A percentile compares a stretch with the other conserved stretches of the same genome.
Evolutionary conservation across 2,329 filamentous ascomycete genomes (phyloP).

Genomic region (Cladosporium sp.): DNA sequence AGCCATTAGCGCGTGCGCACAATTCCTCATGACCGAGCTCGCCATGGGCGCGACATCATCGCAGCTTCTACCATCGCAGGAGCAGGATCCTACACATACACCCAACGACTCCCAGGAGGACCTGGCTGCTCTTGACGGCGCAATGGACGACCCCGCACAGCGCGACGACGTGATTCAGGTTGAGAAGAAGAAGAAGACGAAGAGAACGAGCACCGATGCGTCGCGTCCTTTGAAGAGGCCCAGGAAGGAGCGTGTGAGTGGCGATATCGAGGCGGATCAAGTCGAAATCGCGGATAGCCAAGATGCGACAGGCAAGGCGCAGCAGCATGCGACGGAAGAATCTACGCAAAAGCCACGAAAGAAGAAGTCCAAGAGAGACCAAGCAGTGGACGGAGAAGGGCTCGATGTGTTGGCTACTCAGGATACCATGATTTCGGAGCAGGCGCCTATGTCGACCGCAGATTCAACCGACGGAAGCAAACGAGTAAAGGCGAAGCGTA

Average conservation of each 20-base stretch:
- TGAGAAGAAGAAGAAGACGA: not conserved
- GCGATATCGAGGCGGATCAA: not conserved
- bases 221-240: not conserved
- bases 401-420: not conserved
- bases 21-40: not conserved
- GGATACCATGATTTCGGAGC: not conserved
- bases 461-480: constrained; percentile 6
- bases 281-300: not conserved
- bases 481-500: constrained; percentile 14
- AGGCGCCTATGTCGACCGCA: not conserved
- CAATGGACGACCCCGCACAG: not conserved
- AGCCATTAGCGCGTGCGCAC: not conserved
- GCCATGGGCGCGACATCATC: constrained; percentile 20
- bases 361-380: constrained; percentile 17
- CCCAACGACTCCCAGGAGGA: not conserved
- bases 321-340: constrained; percentile 16
- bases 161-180: not conserved
- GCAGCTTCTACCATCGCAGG: constrained; percentile 10
- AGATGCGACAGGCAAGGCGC: constrained; percentile 12
- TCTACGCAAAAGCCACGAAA: constrained; percentile 17
- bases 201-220: constrained; percentile 6
- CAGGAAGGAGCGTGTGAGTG: constrained; percentile 14
- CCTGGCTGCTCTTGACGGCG: not conserved
- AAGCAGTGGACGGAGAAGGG: not conserved
- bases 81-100: constrained; percentile 1